Evolutionary conservation across 1,139 yeast species (phyloP), one percentile per base, ranked within the genome.

Genomic region (Debaryomyces robertsiae): DNA sequence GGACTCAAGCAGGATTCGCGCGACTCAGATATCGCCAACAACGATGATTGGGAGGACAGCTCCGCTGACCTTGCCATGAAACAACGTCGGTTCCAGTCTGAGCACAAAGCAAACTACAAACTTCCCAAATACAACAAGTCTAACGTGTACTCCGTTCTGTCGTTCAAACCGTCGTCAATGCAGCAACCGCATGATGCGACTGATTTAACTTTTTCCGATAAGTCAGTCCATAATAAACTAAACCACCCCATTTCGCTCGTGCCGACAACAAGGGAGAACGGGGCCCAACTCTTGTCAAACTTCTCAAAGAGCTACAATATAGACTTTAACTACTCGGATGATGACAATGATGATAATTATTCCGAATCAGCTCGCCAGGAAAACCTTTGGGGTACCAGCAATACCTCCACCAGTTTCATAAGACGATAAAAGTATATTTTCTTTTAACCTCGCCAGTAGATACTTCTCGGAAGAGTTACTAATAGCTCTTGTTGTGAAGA

Each of bases 1-100:
- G 78, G 76, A 1, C 55, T 71, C 14, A 37, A 19, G 9, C 11
- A 9, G 3, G 33, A 25, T 24, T 15, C 23, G n/a, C 18, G 10
- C 6, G 6, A n/a, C 10, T 9, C 25, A 9, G 15, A 24, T 18
- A 25, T n/a, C 15, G 10, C 30, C 2, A 17, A 17, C 30, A 32
- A 31, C 10, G 13, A 24, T 10, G 40, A 37, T 7, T 6, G 6
- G 7, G 29, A 25, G 13, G 30, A 27, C 11, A 31, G 36, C 6
- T 37, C 36, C 10, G 33, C 44, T 10, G 40, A 41, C 7, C 32
- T 46, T 9, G 36, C 38, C 13, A 19, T 46, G 13, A 45, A 39
- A 29, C 39, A 43, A 30, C 32, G 43, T 19, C 28, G 36, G 11
- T 46, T 40, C 17, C 36, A 44, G 11, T 29, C 24, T 17, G 27